Percentiles rank a stretch among this genome's conserved stretches.
Conservation (phyloP, 2,329 filamentous ascomycete genomes). For the Phaeophleospora eucalypticola region DNA sequence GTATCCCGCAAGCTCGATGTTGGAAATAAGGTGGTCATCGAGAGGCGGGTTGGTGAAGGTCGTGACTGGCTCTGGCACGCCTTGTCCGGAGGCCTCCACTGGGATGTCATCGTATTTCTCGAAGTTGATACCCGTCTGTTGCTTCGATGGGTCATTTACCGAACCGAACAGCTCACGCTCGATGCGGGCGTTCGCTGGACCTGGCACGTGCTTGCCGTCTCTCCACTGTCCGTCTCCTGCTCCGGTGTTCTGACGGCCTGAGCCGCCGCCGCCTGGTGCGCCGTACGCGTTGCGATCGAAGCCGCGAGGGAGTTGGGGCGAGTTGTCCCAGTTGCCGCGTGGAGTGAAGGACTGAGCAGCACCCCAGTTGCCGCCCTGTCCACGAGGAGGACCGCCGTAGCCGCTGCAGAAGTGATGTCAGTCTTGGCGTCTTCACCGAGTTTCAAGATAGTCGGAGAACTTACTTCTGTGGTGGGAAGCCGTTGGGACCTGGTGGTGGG, state of each 20-base stretch:
- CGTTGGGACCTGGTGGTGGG: slow-evolving; percentile 36
- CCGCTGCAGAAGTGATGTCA: slow-evolving; percentile 39
- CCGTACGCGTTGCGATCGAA: slow-evolving; percentile 64
- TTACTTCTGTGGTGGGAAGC: slow-evolving; percentile 36
- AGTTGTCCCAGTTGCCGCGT: slow-evolving; percentile 42
- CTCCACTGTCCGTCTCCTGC: slow-evolving; percentile 95
- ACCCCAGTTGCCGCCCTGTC: slow-evolving; percentile 45
- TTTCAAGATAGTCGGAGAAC: neutral
- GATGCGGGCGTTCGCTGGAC: slow-evolving; percentile 78
- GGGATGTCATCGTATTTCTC: slow-evolving; percentile 99
- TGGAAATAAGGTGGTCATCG: slow-evolving; percentile 85
- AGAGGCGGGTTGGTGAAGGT: slow-evolving; percentile 92
- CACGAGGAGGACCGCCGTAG: slow-evolving; percentile 36
- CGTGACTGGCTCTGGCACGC: slow-evolving; percentile 87
- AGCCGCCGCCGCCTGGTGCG: slow-evolving; percentile 47
- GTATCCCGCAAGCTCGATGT: slow-evolving; percentile 93
- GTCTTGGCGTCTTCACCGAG: neutral
- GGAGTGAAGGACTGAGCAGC: slow-evolving; percentile 54
- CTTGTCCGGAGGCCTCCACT: slow-evolving; percentile 89
- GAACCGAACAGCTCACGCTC: slow-evolving; percentile 95
- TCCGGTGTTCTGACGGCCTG: slow-evolving; percentile 61
- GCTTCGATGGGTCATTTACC: slow-evolving; percentile 86
- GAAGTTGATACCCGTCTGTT: slow-evolving; percentile 99
- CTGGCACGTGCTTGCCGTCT: slow-evolving; percentile 93
- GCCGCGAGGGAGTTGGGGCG: slow-evolving; percentile 36